Evolutionary conservation across 176 grass and related monocot species (phyloP), one percentile per base, ranked within the genome.

Genomic region (Carex littledalei): DNA sequence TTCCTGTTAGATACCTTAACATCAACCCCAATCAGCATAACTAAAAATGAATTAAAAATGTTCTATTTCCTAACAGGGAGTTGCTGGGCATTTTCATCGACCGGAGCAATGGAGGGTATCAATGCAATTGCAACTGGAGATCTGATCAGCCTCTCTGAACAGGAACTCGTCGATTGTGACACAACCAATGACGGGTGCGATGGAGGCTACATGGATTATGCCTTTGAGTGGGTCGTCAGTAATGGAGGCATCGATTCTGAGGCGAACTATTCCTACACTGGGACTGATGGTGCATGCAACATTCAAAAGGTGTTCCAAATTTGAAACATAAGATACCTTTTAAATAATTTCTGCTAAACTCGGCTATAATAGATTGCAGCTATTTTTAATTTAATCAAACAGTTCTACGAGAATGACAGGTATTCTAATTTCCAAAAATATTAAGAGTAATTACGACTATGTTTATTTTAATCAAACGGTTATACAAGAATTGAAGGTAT

Each of bases 131-230:
- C 80, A 63, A 90, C 88, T 4, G 86, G 88, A 8, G 61, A 86
- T 24, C 84, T 93, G 32, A 70, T 90, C 13, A 88, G 86, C 2
- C 84, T 93, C 0, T 93, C 91, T 17, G 88, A 93, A 85, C 91
- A 93, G 81, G 91, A 93, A 79, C 39, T 93, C 13, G 81, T 93
- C 1, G 88, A 93, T 58, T 93, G 91, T 22, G 88, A 90, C 69
- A 86, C 61, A 9, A 69, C 43, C 84, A 79, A 90, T 22, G 21
- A 86, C 13, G 84, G 88, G n/a, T 90, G 88, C 17, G 34, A 87
- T 47, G 88, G 88, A 15, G 88, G 88, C 1, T 82, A 84, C 70
- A 87, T 90, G 88, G 85, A 90, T 71, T 87, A 90, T 17, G 88
- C 88, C 1, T 90, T 90, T 59, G 62, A 84, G 68, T 90, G 85